These are phyloP conservation scores for Sporobolomyces roseus DNA, from an alignment of 768 basidiomycete species.

Conservation along the genomic window DNA sequence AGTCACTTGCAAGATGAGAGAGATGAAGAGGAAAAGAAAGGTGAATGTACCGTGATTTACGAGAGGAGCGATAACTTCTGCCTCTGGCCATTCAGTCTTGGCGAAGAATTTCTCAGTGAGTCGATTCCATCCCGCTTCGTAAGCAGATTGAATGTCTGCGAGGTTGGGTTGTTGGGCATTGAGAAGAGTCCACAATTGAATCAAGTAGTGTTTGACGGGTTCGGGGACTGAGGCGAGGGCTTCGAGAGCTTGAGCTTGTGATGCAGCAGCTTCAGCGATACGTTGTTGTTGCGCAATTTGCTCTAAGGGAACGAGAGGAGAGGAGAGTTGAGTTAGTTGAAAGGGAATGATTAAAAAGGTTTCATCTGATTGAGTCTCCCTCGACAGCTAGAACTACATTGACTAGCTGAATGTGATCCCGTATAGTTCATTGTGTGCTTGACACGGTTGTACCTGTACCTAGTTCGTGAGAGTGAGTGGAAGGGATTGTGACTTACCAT, in stretches of 20 bases:
- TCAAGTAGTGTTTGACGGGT: constrained; percentile 66
- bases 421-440: not conserved
- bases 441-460: not conserved
- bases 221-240: constrained; percentile 37
- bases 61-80: constrained; percentile 87
- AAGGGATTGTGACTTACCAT: constrained; percentile 18
- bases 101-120: constrained; percentile 94
- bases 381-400: not conserved
- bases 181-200: constrained; percentile 75
- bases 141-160: constrained; percentile 81
- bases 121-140: constrained; percentile 90
- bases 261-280: constrained; percentile 37
- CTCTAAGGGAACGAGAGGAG: constrained; percentile 19
- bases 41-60: constrained; percentile 76
- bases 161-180: constrained; percentile 88
- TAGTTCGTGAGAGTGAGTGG: not conserved
- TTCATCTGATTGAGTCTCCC: not conserved
- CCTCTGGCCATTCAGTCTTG: constrained; percentile 94
- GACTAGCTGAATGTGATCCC: too few relatives aligned
- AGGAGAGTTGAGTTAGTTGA: not conserved
- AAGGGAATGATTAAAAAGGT: constrained; percentile 55
- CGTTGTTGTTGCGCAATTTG: constrained; percentile 41
- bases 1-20: not conserved
- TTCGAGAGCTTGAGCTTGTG: constrained; percentile 35
- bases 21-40: not conserved